Base-by-base conservation (phyloP, 305 asterid species). In the Fraxinus sp. region DNA sequence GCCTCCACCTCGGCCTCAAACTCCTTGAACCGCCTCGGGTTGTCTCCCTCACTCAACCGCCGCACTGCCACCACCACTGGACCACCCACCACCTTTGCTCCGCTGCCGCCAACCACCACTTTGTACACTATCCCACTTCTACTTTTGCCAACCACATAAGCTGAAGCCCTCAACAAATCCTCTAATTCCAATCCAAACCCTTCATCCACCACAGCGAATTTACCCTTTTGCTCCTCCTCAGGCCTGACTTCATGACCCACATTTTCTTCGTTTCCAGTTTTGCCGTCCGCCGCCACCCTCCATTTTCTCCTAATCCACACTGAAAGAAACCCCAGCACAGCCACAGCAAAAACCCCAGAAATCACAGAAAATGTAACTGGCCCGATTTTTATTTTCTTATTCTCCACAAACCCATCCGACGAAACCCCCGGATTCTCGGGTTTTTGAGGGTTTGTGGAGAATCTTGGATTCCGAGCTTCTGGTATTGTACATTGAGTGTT, bases 101-200 rank as follows among this genome's bases (percentile, higher is more conserved):
- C 91, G 13, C 92, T 90, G 5, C 88, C 88, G 0, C 97, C 95
- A 4, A 81, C 92, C 88, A 96, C 98, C 91, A 94, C 99, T 84
- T 88, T 96, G 78, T 96, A 96, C 85, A 94, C 95, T 84, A 94
- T 96, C 75, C 98, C 98, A 82, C 92, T 91, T 92, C 90, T 90
- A 82, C 98, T 93, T 78, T 96, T 96, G n/a, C 99, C 98, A 22
- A 94, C 92, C 18, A 94, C 98, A 86, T 94, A 94, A 76, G 99
- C 99, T 3, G 99, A 96, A 7, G 99, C 97, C 92, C 98, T 92
- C 85, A 96, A 84, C 86, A 96, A 87, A 91, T 96, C 99, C 87
- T 96, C 99, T 77, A 96, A 84, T 37, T 93, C 99, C 91, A 96
- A 87, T 20, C 83, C 86, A 82, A 96, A 91, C 80, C 97, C 94